These are phyloP conservation scores for Aspergillus ruber DNA, from an alignment of 2,329 filamentous ascomycete species.

Conservation along the genomic window DNA sequence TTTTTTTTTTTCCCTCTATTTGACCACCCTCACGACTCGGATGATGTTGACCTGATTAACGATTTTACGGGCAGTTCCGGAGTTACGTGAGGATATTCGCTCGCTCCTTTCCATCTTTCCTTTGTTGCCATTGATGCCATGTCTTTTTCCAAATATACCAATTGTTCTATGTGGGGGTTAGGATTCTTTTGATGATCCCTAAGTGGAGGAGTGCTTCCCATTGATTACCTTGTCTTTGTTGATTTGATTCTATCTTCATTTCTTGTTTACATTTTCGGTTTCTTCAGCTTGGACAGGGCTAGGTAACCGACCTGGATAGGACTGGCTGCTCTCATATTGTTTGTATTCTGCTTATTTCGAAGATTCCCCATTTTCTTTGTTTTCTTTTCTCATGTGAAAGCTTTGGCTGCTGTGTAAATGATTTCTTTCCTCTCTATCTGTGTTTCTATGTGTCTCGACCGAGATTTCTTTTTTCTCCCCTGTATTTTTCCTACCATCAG, in stretches of 20 bases:
- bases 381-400: constrained; percentile 6
- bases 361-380: constrained; percentile 3
- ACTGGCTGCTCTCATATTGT: neutral
- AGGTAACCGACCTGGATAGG: constrained; percentile 9
- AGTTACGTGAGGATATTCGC: constrained; percentile 3
- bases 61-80: constrained; percentile 1
- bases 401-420: constrained; percentile 8
- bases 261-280: neutral
- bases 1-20: neutral
- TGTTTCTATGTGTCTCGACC: constrained; percentile 7
- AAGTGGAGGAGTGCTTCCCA: too few relatives aligned
- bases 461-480: constrained; percentile 10
- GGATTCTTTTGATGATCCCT: neutral
- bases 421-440: constrained; percentile 8
- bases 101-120: constrained; percentile 1
- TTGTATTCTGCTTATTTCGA: constrained; percentile 6
- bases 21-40: constrained; percentile 3
- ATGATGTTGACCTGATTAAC: neutral
- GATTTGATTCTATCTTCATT: constrained; percentile 1
- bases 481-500: constrained; percentile 9
- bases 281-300: constrained; percentile 6
- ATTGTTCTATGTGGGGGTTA: neutral
- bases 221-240: neutral
- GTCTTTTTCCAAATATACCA: constrained; percentile 1
- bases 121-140: constrained; percentile 3